phyloP scores from a whole-genome alignment of 2,329 filamentous ascomycete genomes.

The Ampelomyces quisqualis region DNA sequence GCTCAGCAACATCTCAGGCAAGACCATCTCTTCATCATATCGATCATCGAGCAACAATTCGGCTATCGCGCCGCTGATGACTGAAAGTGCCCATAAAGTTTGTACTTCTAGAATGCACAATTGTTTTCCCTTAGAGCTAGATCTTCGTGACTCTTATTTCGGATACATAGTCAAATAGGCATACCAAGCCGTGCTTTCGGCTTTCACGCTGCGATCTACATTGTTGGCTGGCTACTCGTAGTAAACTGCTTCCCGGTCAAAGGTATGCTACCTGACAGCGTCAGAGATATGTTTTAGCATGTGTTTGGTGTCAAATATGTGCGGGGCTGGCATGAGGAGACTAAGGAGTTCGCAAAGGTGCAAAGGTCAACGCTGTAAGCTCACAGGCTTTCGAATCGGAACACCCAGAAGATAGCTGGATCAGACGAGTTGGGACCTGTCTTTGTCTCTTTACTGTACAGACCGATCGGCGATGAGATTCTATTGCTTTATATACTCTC shows the following conservation, averaged over 20 bases:
- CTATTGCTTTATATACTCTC: too few relatives aligned
- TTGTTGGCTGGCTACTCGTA: constrained; percentile 40
- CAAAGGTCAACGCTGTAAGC: constrained; percentile 26
- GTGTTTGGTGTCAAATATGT: constrained; percentile 42
- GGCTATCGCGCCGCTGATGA: constrained; percentile 33
- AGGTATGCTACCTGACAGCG: constrained; percentile 41
- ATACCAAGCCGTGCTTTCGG: constrained; percentile 43
- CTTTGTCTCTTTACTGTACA: too few relatives aligned
- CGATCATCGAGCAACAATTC: constrained; percentile 33
- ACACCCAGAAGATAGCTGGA: too few relatives aligned
- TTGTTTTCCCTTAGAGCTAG: constrained; percentile 47
- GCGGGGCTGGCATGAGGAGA: constrained; percentile 41
- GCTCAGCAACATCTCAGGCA: neutral
- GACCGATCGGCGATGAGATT: too few relatives aligned
- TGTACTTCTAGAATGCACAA: constrained; percentile 41
- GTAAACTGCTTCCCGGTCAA: constrained; percentile 42
- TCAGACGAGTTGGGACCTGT: too few relatives aligned
- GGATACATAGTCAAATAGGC: too few relatives aligned
- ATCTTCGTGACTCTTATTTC: constrained; percentile 40
- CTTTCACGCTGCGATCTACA: constrained; percentile 43
- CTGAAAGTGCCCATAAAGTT: constrained; percentile 38
- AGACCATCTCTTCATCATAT: constrained; percentile 24
- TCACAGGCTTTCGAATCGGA: constrained; percentile 24
- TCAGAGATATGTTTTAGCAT: constrained; percentile 39
- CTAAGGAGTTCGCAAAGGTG: constrained; percentile 38